Base-by-base conservation (phyloP, 768 basidiomycete genomes). In the Clitopilus hobsonii region DNA sequence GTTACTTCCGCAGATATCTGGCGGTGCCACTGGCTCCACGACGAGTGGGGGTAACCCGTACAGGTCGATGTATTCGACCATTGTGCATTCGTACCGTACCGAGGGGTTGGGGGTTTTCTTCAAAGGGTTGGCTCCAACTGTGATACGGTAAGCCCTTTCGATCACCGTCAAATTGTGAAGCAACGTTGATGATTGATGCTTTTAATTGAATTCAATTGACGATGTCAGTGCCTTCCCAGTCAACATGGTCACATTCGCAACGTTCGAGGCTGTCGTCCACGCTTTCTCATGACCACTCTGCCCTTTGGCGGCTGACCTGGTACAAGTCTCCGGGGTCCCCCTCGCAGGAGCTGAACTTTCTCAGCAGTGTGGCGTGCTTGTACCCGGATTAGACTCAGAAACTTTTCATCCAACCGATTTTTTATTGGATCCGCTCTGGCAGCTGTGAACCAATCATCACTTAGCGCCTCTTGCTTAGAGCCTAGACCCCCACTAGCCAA, bases 181-280 rank as follows among this genome's bases (percentile, higher is more conserved):
- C n/a, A n/a, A n/a, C n/a, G n/a, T n/a, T n/a, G n/a, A n/a, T n/a
- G n/a, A n/a, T n/a, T n/a, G n/a, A n/a, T n/a, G n/a, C n/a, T n/a
- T n/a, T n/a, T n/a, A n/a, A n/a, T n/a, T n/a, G n/a, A 24, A n/a
- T 38, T 3, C 3, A 36, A 10, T 36, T 36, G 32, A 36, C 8
- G 32, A n/a, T 51, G 26, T 53, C 57, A 90, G 88, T 36, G 87
- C 89, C n/a, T 77, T 91, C 22, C 91, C 90, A 2, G 88, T 89
- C n/a, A 91, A 91, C 60, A 89, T 91, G 79, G 86, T 84, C 27
- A 90, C 86, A 1, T 91, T 92, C 67, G 80, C 78, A 2, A 82
- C 83, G 1, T 92, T 90, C 57, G 89, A 92, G 59, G 68, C 74
- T 1, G 74, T 85, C 28, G 80, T 85, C 0, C 75, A 69, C 32